A percentile compares a stretch with the other conserved stretches of the same genome.
phyloP scores from a whole-genome alignment of 805 yeast species.

The Clavispora asparagi region DNA sequence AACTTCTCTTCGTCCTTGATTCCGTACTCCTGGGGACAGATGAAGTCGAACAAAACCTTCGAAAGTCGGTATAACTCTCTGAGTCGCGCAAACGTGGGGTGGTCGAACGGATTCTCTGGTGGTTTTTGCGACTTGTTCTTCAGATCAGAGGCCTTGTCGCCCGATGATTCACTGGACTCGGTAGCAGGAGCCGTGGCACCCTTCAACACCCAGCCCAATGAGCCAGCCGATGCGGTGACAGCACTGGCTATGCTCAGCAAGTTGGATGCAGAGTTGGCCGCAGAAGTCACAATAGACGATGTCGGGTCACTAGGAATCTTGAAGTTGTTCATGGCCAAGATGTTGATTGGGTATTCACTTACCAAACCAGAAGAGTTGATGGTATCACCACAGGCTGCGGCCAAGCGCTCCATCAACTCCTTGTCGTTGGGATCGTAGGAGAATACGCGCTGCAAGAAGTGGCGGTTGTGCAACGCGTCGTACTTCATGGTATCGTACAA shows the following conservation, averaged over 20 bases:
- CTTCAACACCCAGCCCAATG: slow-evolving; percentile 68
- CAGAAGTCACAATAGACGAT: slow-evolving; percentile 15
- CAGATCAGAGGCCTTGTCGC: slow-evolving; percentile 10
- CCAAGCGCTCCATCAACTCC: slow-evolving; percentile 26
- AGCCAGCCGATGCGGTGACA: slow-evolving; percentile 48
- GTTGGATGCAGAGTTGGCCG: slow-evolving; percentile 19
- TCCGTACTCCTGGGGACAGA: slow-evolving; percentile 98
- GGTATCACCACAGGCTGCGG: slow-evolving; percentile 39
- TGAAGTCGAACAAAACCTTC: slow-evolving; percentile 91
- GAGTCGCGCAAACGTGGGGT: slow-evolving; percentile 69
- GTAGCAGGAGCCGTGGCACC: slow-evolving; percentile 25
- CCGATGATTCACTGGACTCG: slow-evolving; percentile 9
- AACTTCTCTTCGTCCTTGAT: slow-evolving; percentile 91
- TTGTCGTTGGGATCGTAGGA: slow-evolving; percentile 50
- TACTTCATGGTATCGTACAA: slow-evolving; percentile 97
- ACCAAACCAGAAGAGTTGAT: slow-evolving; percentile 52
- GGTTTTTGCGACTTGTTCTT: slow-evolving; percentile 1
- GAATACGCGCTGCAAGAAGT: slow-evolving; percentile 79
- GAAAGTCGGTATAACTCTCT: slow-evolving; percentile 87
- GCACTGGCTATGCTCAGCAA: slow-evolving; percentile 16
- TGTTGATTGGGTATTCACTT: slow-evolving; percentile 67
- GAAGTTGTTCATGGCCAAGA: slow-evolving; percentile 72
- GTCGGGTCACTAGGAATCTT: slow-evolving; percentile 45
- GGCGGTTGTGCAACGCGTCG: slow-evolving; percentile 93
- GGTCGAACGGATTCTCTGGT: slow-evolving; percentile 55